Conservation (phyloP, 2,329 filamentous ascomycete genomes). For the Amphichorda felina region DNA sequence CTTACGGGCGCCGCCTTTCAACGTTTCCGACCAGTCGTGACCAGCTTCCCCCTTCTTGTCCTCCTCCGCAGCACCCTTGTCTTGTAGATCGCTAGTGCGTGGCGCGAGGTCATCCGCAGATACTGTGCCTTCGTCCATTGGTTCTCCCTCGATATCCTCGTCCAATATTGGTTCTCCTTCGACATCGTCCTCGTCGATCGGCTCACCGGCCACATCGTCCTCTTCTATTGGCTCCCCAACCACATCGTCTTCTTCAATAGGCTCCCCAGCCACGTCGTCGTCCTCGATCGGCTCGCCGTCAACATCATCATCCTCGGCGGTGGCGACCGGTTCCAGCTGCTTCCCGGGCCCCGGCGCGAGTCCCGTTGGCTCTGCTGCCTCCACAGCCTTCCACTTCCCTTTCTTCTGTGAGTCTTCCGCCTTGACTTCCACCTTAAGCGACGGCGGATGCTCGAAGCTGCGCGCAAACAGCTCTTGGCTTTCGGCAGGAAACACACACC, state of each 20-base stretch:
- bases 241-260: constrained; percentile 31
- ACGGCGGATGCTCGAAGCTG: constrained; percentile 60
- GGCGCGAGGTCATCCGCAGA: constrained; percentile 18
- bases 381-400: constrained; percentile 39
- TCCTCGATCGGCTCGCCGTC: constrained; percentile 28
- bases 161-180: constrained; percentile 27
- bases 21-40: not conserved
- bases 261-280: constrained; percentile 26
- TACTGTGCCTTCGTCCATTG: constrained; percentile 29
- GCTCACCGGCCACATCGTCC: constrained; percentile 24
- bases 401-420: constrained; percentile 18
- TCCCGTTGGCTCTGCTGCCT: constrained; percentile 13
- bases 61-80: constrained; percentile 7
- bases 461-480: constrained; percentile 60
- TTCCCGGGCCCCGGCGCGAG: not conserved
- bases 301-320: constrained; percentile 21
- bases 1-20: constrained; percentile 27
- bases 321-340: too few species aligned
- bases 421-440: constrained; percentile 16
- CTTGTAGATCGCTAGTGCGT: constrained; percentile 7
- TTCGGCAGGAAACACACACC: constrained; percentile 62
- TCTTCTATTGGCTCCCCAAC: constrained; percentile 33
- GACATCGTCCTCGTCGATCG: constrained; percentile 30
- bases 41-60: constrained; percentile 4
- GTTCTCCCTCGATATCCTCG: constrained; percentile 37